Evolutionary conservation across 352 stramenopile species (phyloP), one percentile per base, ranked within the genome.

Genomic region (Globisporangium radiosum): DNA sequence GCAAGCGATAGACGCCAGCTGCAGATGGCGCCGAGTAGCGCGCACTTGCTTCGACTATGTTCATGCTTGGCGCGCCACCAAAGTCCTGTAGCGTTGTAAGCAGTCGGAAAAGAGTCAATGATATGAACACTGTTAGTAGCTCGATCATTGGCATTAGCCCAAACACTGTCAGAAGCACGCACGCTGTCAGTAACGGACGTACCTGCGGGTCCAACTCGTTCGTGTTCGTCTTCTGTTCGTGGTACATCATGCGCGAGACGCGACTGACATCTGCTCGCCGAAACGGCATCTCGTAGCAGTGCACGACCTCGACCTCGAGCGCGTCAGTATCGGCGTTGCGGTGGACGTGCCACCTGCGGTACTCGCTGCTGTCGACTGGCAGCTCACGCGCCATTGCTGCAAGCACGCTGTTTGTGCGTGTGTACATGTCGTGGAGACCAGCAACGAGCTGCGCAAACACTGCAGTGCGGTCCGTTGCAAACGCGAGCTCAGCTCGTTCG

Each of bases 241-340:
- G 25, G 25, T 33, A 44, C 2, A 36, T 33, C 13, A 54, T n/a
- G 50, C 10, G 15, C 3, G 15, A 2, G 3, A 15, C 50, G 8
- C 7, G 33, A 36, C 43, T 36, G 13, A 54, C 25, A 15, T 43
- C 50, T 13, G 33, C 5, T 37, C 43, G 42, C 37, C 40, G 9
- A 36, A 44, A 54, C 50, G 50, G 50, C 14, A 54, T 36, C 15
- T 54, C 50, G 50, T 44, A 25, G 25, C 49, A 25, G 49, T 43
- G 39, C 11, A 15, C 49, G 9, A 38, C 25, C 13, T 54, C 25
- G 25, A 54, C 25, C 25, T 10, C 17, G 25, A 42, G 15, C 11
- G 13, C 4, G 4, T 36, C 49, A 33, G 15, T 33, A 33, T 33
- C 19, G 25, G 49, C 5, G 49, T 54, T 33, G 13, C 25, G 7